Conservation (phyloP, 2,329 filamentous ascomycete genomes). For the Helminthosporium solani region DNA sequence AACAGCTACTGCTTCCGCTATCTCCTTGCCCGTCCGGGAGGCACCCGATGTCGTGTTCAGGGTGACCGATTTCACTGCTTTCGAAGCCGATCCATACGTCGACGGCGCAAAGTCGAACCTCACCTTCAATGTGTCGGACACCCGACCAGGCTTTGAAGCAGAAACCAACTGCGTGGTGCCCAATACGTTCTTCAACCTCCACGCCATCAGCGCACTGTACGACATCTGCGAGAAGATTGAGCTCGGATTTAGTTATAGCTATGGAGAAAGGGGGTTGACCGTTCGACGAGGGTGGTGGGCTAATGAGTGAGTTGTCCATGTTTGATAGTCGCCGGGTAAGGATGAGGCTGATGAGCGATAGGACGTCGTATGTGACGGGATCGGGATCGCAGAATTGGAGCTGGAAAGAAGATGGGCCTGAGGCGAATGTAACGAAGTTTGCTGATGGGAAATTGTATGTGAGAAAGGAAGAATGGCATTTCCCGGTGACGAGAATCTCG, state of each 20-base stretch:
- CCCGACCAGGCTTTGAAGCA: slow-evolving; percentile 5
- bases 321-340: neutral
- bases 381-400: slow-evolving; percentile 8
- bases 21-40: slow-evolving; percentile 4
- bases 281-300: slow-evolving; percentile 11
- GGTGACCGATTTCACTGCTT: slow-evolving; percentile 15
- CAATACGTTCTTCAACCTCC: slow-evolving; percentile 16
- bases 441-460: slow-evolving; percentile 13
- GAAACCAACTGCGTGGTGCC: slow-evolving; percentile 12
- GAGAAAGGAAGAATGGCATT: slow-evolving; percentile 14
- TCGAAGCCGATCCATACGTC: slow-evolving; percentile 13
- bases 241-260: slow-evolving; percentile 10
- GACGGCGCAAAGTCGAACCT: slow-evolving; percentile 16
- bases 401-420: slow-evolving; percentile 10
- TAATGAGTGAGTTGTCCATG: slow-evolving; percentile 10
- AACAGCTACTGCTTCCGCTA: neutral
- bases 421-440: slow-evolving; percentile 11
- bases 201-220: slow-evolving; percentile 16
- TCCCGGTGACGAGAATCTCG: slow-evolving; percentile 9
- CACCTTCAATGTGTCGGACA: slow-evolving; percentile 13
- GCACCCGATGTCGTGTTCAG: slow-evolving; percentile 3
- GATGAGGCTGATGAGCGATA: slow-evolving; percentile 1
- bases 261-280: slow-evolving; percentile 5
- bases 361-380: slow-evolving; percentile 8
- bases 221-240: slow-evolving; percentile 9